These are phyloP conservation scores for Phialocephala sp. DNA, from an alignment of 2,329 filamentous ascomycete genomes.

Conservation along the genomic window DNA sequence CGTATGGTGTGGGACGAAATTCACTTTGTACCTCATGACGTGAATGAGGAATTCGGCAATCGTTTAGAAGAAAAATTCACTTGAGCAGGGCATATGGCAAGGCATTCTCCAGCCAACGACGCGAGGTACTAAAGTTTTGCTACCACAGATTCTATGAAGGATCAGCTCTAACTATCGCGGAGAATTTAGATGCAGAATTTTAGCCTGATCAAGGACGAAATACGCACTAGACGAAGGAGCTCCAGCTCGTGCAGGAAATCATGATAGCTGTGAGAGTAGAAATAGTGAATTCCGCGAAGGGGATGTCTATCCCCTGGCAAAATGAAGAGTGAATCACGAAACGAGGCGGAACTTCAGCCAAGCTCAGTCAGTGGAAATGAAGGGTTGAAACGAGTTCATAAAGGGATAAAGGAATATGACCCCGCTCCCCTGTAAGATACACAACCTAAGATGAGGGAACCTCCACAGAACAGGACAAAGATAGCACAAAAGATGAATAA, in stretches of 20 bases:
- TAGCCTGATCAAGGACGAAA: slow-evolving; percentile 13
- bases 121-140: not conserved
- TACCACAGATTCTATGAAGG: not conserved
- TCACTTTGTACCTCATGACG: no score
- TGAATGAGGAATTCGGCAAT: no score
- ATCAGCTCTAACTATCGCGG: not conserved
- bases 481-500: not conserved
- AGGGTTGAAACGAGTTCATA: not conserved
- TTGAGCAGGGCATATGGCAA: not conserved
- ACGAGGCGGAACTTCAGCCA: not conserved
- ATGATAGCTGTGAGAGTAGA: not conserved
- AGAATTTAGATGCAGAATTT: not conserved
- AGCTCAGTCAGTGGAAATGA: not conserved
- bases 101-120: not conserved
- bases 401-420: not conserved
- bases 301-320: not conserved
- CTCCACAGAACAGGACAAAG: not conserved
- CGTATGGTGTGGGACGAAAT: no score
- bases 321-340: not conserved
- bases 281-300: not conserved
- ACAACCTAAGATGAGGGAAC: not conserved
- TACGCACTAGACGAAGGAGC: not conserved
- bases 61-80: not conserved
- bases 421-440: not conserved
- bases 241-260: not conserved